Evolutionary conservation across 1,284 basidiomycete species (phyloP), one percentile per base, ranked within the genome.

Genomic region (Irpex rosettiformis): DNA sequence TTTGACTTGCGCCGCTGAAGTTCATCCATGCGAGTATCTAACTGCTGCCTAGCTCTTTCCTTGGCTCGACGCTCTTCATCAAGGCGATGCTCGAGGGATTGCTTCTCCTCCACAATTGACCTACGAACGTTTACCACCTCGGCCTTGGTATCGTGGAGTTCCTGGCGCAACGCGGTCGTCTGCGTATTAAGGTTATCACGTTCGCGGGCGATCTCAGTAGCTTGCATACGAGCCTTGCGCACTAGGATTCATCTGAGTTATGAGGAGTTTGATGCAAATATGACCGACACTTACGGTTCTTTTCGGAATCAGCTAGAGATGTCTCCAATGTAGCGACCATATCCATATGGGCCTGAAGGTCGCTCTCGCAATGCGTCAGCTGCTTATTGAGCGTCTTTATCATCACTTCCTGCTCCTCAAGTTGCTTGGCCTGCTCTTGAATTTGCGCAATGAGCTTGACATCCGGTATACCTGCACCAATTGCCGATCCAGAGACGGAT

Each of bases 371-470:
- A 71, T 96, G 93, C 29, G 86, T 86, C 56, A 97, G 74, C 73
- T 95, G 93, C 73, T 95, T 94, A 74, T 94, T 93, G 58, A 97
- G 82, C 30, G 89, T 94, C 75, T 92, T 91, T 77, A 96, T 94
- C 89, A 91, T 93, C 53, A 81, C 82, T 65, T 94, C 91, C 69
- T 93, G 90, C 75, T 94, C 92, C 27, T 86, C 89, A 51, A 94
- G 77, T 55, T 84, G 84, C 68, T 88, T 91, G 16, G 81, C 72
- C 71, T 93, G 90, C 64, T 90, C 84, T 63, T 91, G 88, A 10
- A 94, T 67, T 66, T 85, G 85, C 54, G 73, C 76, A 2, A 75
- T 66, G 2, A 84, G 55, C 69, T 91, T 88, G 45, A 78, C 64
- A 66, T 93, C 89, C 4, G 71, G 61, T 16, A 70, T 62, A 37